These are phyloP conservation scores for Marchantia paleacea DNA, from an alignment of 225 moss, liverwort and hornwort genomes.

Conservation along the genomic window DNA sequence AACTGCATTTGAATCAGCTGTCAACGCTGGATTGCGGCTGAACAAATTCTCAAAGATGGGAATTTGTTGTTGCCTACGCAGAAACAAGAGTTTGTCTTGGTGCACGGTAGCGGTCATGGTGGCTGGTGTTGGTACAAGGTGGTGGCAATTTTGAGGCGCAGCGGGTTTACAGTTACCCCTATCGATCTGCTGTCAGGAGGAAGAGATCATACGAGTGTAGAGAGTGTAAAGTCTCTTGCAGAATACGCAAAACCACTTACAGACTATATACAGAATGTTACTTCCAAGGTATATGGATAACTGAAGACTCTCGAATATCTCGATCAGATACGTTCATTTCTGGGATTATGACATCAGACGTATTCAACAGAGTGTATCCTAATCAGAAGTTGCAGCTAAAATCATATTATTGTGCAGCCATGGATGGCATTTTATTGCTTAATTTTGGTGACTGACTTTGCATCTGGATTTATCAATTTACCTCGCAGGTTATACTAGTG, in stretches of 20 bases:
- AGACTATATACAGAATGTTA: neutral
- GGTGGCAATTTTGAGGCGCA: neutral
- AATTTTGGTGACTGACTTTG: too few relatives aligned
- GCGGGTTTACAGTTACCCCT: neutral
- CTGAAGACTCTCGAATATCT: too few relatives aligned
- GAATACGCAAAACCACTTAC: neutral
- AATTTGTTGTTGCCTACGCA: neutral
- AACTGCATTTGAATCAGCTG: too few relatives aligned
- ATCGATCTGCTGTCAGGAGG: neutral
- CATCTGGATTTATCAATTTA: neutral
- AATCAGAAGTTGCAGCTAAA: too few relatives aligned
- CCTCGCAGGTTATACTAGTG: slow-evolving; percentile 43
- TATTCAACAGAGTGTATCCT: too few relatives aligned
- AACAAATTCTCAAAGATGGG: too few relatives aligned
- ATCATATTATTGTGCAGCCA: too few relatives aligned
- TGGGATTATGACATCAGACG: too few relatives aligned
- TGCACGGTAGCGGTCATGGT: neutral
- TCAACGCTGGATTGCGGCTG: too few relatives aligned
- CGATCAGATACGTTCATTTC: too few relatives aligned
- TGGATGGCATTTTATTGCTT: too few relatives aligned
- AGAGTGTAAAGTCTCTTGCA: neutral
- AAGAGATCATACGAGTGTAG: neutral
- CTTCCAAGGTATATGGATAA: neutral
- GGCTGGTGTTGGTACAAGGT: slow-evolving; percentile 8
- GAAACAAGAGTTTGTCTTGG: neutral